Base-by-base conservation (phyloP, 345 rosid genomes). In the Geranium rotundifolium region DNA sequence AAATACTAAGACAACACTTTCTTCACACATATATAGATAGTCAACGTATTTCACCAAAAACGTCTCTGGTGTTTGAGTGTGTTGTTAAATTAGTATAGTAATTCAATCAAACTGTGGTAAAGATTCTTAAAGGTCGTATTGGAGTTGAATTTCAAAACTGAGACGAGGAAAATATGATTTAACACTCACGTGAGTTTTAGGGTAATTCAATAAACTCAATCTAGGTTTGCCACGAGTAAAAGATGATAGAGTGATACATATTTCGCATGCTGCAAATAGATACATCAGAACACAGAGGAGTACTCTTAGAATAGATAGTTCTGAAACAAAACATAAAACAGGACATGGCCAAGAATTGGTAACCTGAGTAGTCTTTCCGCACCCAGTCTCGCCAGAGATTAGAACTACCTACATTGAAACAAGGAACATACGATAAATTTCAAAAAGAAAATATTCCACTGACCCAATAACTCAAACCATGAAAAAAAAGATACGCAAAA, bases 351-450 rank as follows among this genome's bases (percentile, higher is more conserved):
- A 64, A 69, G 34, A 71, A 71, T 68, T 52, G 29, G 41, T 66
- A 56, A 88, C 95, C 89, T 88, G 95, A 56, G 95, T 88, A 20
- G 95, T 88, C 81, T 88, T 88, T 69, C 95, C 95, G 69, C 95
- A 88, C 10, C 91, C 95, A 46, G 95, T 88, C 75, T 84, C 90
- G 41, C 95, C 95, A 65, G 90, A 88, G 54, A 88, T 82, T 66
- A 85, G 95, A 64, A 85, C 80, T 71, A 85, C 82, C 95, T 85
- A 79, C 62, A 60, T 56, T 54, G 29, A 46, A 58, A 63, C 17
- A 10, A 46, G 52, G 71, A 64, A 63, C 8, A 14, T 62, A 39
- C 19, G 57, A n/a, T 58, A 66, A 76, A 65, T 56, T 41, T 39
- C 49, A 23, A 23, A 23, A 23, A 17, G 16, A 61, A 39, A 56